phyloP scores from a whole-genome alignment of 192 early-diverging fungal genomes.

The Geosiphon pyriformis region DNA sequence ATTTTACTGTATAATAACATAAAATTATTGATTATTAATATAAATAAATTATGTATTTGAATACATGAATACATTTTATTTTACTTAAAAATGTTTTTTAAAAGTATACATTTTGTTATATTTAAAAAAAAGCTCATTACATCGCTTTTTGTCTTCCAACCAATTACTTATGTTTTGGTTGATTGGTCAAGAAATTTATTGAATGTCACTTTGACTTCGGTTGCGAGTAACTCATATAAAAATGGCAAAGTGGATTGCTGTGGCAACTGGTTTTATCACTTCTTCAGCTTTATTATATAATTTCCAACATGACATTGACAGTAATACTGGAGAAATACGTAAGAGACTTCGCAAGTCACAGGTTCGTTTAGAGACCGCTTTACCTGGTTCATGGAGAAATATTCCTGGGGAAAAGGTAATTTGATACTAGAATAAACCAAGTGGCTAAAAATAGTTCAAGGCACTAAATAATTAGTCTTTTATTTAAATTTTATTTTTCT shows the following conservation, averaged over 20 bases:
- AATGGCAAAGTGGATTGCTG: conserved; percentile 11
- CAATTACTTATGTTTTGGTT: no score
- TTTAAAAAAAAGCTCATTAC: no score
- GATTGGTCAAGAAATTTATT: no score
- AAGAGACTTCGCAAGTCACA: background rate
- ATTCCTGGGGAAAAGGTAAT: background rate
- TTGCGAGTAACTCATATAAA: no score
- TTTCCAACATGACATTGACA: conserved; percentile 14
- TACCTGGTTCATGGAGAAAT: background rate
- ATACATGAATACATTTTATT: no score
- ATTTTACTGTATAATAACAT: no score
- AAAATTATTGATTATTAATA: no score
- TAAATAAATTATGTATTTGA: no score
- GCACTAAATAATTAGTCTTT: background rate
- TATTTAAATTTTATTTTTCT: background rate
- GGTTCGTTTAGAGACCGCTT: background rate
- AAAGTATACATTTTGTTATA: no score
- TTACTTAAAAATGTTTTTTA: no score
- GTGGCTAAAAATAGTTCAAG: background rate
- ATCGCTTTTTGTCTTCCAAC: no score
- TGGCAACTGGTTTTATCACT: background rate
- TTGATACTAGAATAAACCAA: background rate
- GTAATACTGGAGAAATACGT: conserved; percentile 10
- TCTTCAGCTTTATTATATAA: conserved; percentile 13
- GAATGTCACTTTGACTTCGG: no score